These are phyloP conservation scores for Cyclotella baltica DNA, from an alignment of 108 stramenopile species.

Conservation along the genomic window DNA sequence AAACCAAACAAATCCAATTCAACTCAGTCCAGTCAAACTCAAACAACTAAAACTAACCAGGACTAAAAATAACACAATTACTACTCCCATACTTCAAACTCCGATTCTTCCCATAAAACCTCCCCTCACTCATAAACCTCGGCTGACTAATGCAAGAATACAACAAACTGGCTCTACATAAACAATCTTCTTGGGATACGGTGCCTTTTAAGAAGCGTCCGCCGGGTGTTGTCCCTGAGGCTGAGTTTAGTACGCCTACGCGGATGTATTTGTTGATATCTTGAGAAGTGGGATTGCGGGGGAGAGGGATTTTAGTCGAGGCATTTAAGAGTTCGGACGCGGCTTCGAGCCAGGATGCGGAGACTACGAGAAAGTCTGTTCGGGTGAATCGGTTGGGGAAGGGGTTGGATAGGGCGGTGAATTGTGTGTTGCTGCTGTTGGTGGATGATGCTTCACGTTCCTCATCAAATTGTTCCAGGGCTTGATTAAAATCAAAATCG, in stretches of 20 bases:
- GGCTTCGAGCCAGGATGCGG: conserved; percentile 49
- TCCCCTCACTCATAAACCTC: conserved; percentile 36
- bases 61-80: conserved; percentile 56
- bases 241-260: conserved; percentile 58
- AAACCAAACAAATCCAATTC: background rate
- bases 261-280: conserved; percentile 24
- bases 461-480: conserved; percentile 18
- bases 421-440: background rate
- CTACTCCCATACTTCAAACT: conserved; percentile 40
- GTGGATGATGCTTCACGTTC: background rate
- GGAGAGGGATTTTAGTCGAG: background rate
- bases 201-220: conserved; percentile 60
- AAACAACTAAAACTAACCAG: conserved; percentile 27
- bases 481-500: conserved; percentile 40
- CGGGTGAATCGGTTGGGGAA: conserved; percentile 18
- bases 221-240: conserved; percentile 53
- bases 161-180: conserved; percentile 58
- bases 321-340: conserved; percentile 38
- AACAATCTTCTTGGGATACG: conserved; percentile 58
- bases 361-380: conserved; percentile 50
- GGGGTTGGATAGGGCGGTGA: background rate
- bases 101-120: conserved; percentile 56
- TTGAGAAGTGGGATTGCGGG: background rate
- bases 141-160: conserved; percentile 61
- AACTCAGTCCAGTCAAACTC: background rate